These are phyloP conservation scores for Fallopia convolvulus DNA, from an alignment of 148 eudicot genomes.

Conservation along the genomic window DNA sequence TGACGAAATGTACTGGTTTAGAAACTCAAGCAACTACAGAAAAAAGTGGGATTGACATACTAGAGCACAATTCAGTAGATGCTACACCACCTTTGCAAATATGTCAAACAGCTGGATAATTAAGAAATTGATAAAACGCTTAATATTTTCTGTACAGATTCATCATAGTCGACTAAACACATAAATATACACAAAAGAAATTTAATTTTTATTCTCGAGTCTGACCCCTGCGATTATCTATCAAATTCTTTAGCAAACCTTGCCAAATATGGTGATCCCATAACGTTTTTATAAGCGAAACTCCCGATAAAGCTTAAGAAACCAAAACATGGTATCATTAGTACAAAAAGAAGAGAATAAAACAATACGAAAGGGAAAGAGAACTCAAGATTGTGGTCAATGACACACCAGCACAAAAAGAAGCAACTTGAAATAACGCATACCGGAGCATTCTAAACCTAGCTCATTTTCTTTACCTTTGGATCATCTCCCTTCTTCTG, in stretches of 20 bases:
- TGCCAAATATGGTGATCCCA: neutral
- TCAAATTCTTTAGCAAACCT: too few relatives aligned
- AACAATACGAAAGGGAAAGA: neutral
- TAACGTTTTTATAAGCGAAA: neutral
- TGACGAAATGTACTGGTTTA: constrained; percentile 18
- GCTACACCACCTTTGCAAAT: neutral
- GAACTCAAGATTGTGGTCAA: neutral
- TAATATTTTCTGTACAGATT: neutral
- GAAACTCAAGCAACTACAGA: neutral
- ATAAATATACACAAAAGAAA: neutral
- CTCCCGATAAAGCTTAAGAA: neutral
- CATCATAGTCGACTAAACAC: neutral
- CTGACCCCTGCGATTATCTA: too few relatives aligned
- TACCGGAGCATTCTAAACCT: neutral
- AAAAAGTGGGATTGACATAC: constrained; percentile 1
- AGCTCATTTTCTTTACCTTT: constrained; percentile 35
- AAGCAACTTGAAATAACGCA: neutral
- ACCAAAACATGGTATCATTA: neutral
- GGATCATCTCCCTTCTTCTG: constrained; percentile 60
- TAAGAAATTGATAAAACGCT: neutral
- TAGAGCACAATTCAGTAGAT: neutral
- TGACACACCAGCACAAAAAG: neutral
- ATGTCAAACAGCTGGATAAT: neutral
- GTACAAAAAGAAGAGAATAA: neutral
- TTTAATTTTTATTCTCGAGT: too few relatives aligned